A percentile compares a stretch with the other conserved stretches of the same genome.
Evolutionary conservation across 306 rosid genomes (phyloP).

Genomic region (Begonia fuchsioides): DNA sequence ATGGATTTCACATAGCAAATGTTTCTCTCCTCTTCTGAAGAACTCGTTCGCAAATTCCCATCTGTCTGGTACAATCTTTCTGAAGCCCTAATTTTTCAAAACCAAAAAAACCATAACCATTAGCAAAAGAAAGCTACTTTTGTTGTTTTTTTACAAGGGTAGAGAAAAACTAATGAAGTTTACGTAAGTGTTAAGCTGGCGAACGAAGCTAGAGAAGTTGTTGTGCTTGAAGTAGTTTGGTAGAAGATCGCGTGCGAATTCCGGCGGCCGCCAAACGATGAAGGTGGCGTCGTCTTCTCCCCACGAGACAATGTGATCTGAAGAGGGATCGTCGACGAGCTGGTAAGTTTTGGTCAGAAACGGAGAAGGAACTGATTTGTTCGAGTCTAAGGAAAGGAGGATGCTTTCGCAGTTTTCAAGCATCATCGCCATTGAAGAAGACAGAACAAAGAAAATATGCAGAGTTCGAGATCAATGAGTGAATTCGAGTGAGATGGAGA

Average conservation of each 20-base stretch:
- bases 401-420: slow-evolving; percentile 75
- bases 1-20: slow-evolving; percentile 85
- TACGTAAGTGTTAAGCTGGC: slow-evolving; percentile 95
- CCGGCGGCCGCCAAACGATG: slow-evolving; percentile 95
- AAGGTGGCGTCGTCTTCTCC: slow-evolving; percentile 91
- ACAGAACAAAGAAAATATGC: background rate
- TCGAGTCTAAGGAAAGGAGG: slow-evolving; percentile 65
- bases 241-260: slow-evolving; percentile 91
- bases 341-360: slow-evolving; percentile 91
- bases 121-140: no score
- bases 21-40: slow-evolving; percentile 94
- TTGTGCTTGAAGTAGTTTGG: slow-evolving; percentile 98
- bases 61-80: slow-evolving; percentile 95
- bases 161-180: background rate
- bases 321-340: slow-evolving; percentile 77
- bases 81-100: slow-evolving; percentile 54
- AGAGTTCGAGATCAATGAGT: background rate
- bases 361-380: slow-evolving; percentile 92
- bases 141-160: no score
- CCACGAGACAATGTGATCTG: slow-evolving; percentile 97
- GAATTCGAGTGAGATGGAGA: no score
- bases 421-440: slow-evolving; percentile 46
- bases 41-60: slow-evolving; percentile 98
- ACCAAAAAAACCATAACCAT: background rate
- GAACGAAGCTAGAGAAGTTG: slow-evolving; percentile 95